phyloP scores from a whole-genome alignment of 2,329 filamentous ascomycete genomes.

The Coleophoma eucalyptorum region DNA sequence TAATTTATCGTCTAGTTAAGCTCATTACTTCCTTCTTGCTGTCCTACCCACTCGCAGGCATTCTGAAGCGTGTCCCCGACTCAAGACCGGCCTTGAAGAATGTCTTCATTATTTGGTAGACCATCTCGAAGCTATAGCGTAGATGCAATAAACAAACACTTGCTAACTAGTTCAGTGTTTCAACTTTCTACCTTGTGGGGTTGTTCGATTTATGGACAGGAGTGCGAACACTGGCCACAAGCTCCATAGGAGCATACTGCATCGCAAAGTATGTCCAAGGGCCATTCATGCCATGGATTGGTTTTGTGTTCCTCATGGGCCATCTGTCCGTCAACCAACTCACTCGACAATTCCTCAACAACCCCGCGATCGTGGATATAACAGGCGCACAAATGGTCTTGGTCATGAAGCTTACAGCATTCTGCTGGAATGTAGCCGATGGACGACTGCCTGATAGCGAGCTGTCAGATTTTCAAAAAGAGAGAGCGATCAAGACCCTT shows the following conservation, averaged over 20 bases:
- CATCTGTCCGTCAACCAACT: conserved; percentile 94
- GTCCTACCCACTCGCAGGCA: conserved; percentile 84
- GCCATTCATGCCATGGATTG: conserved; percentile 96
- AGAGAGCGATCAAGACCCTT: conserved; percentile 70
- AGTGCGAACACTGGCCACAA: conserved; percentile 73
- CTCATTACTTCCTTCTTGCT: conserved; percentile 86
- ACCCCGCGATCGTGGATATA: conserved; percentile 72
- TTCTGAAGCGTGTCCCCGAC: conserved; percentile 90
- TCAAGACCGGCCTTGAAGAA: conserved; percentile 81
- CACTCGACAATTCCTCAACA: conserved; percentile 66
- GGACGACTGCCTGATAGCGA: conserved; percentile 74
- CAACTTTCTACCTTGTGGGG: conserved; percentile 87
- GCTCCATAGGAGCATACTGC: conserved; percentile 73
- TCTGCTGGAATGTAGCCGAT: conserved; percentile 98
- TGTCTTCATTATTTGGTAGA: conserved; percentile 74
- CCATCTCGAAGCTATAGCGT: conserved; percentile 1
- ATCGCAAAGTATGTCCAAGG: conserved; percentile 83
- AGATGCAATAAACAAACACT: conserved; percentile 8
- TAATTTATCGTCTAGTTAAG: conserved; percentile 64
- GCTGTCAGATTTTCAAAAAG: conserved; percentile 83
- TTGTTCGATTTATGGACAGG: conserved; percentile 92
- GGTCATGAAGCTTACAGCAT: conserved; percentile 94
- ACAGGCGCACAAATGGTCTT: conserved; percentile 97
- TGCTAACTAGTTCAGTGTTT: conserved; percentile 47
- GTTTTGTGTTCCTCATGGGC: conserved; percentile 89